These are phyloP conservation scores for Claviceps quebecensis DNA, from an alignment of 2,329 filamentous ascomycete genomes.

Conservation along the genomic window DNA sequence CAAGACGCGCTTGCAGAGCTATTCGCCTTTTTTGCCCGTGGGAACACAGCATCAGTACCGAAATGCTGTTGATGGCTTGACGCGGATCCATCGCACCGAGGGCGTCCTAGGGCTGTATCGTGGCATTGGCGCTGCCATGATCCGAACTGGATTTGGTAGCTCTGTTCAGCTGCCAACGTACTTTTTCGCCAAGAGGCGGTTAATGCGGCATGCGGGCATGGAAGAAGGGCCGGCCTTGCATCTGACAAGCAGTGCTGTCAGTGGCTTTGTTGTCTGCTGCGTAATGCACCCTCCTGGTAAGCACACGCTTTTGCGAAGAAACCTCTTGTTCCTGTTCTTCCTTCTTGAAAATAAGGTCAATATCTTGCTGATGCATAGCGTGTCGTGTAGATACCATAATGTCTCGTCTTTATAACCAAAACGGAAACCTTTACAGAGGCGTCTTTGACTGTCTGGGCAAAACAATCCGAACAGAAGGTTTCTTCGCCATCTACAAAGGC, in stretches of 20 bases:
- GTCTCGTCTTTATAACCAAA: constrained; percentile 98
- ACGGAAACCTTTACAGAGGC: constrained; percentile 87
- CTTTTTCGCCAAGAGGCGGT: constrained; percentile 84
- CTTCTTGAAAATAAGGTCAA: background rate
- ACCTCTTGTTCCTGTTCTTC: no score
- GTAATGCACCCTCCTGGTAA: constrained; percentile 93
- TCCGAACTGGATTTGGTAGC: constrained; percentile 88
- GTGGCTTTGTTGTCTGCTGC: constrained; percentile 91
- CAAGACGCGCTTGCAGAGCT: constrained; percentile 92
- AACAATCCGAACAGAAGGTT: constrained; percentile 79
- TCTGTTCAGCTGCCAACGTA: constrained; percentile 95
- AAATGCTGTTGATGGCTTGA: constrained; percentile 71
- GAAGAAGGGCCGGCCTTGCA: constrained; percentile 83
- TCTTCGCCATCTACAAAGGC: constrained; percentile 93
- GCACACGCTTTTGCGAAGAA: constrained; percentile 12
- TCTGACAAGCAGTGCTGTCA: constrained; percentile 73
- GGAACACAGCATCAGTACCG: constrained; percentile 93
- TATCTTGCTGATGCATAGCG: constrained; percentile 4
- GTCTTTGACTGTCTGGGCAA: constrained; percentile 86
- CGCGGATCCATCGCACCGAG: constrained; percentile 64
- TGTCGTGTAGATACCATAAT: constrained; percentile 68
- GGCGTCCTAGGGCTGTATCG: constrained; percentile 74
- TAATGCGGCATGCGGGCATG: constrained; percentile 75
- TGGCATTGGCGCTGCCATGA: constrained; percentile 85
- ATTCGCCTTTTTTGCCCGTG: constrained; percentile 79